Evolutionary conservation across 2,329 filamentous ascomycete genomes (phyloP).

Genomic region (Monilinia polystroma): DNA sequence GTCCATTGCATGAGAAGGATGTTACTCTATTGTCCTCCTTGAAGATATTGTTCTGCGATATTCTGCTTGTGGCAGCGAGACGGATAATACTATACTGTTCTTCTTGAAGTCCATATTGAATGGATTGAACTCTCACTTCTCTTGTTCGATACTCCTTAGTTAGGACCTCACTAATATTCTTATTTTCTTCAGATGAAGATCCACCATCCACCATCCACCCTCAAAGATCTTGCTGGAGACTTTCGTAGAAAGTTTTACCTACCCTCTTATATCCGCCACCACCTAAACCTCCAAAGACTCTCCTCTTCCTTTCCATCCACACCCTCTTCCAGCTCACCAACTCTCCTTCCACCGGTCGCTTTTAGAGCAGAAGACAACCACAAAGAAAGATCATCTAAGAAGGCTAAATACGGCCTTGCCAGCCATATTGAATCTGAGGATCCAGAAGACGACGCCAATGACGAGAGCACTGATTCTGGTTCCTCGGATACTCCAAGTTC

Average conservation of each 20-base stretch:
- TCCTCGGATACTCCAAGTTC: background rate
- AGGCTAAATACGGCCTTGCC: background rate
- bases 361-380: background rate
- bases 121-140: background rate
- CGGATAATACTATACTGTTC: background rate
- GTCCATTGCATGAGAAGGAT: background rate
- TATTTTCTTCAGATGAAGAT: background rate
- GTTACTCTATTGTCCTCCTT: background rate
- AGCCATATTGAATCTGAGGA: background rate
- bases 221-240: background rate
- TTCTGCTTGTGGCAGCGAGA: background rate
- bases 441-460: background rate
- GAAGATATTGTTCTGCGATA: too few species aligned
- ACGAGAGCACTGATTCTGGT: background rate
- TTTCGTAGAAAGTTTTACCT: background rate
- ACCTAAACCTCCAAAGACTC: background rate
- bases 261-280: background rate
- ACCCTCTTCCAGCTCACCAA: background rate
- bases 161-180: background rate
- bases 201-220: background rate
- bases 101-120: background rate
- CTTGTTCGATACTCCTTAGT: background rate
- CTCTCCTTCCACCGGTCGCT: background rate
- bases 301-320: background rate
- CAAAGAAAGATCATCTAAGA: background rate